Evolutionary conservation across 805 yeast genomes (phyloP), one percentile per base, ranked within the genome.

Genomic region (Monosporozyma aerobia): DNA sequence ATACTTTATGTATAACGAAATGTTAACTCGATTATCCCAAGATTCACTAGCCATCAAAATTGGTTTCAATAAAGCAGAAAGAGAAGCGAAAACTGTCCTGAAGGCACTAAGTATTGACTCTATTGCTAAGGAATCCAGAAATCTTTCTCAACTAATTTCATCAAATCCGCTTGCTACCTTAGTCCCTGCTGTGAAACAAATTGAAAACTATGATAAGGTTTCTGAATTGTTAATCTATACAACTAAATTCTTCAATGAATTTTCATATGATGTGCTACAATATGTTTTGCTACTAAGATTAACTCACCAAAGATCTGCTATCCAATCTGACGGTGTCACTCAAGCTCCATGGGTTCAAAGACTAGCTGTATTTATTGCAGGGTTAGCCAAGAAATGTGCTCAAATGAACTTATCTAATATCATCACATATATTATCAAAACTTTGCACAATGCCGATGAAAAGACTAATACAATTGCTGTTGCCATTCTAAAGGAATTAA

Each of bases 121-220:
- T 55, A 83, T 86, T 1, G 73, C 77, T 27, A 78, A 80, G 23
- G 83, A 87, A 78, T 84, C 85, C 79, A 75, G 90, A 55, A 74
- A 80, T 47, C 70, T 92, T 25, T 85, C 95, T 0, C 82, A 83
- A 57, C 74, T 88, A 11, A 78, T 90, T 22, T 82, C 80, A 54
- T 70, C 85, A 1, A 88, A 88, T 64, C 97, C 98, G 1, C 64
- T 90, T 19, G 85, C 95, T 2, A 80, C 90, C 13, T 78, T 90
- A 45, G 70, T 79, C 23, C 83, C 87, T 0, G 76, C 87, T 47
- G 74, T 90, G 10, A 80, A 81, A 47, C 97, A 89, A 63, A 81
- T 92, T 57, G 98, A 92, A 67, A 88, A 94, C 71, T 92, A 92
- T 64, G 96, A 86, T 63, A 92, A 92, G 63, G 77, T 92, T 56